These are phyloP conservation scores for Fusarium sp. DNA, from an alignment of 2,329 filamentous ascomycete species.

Conservation along the genomic window DNA sequence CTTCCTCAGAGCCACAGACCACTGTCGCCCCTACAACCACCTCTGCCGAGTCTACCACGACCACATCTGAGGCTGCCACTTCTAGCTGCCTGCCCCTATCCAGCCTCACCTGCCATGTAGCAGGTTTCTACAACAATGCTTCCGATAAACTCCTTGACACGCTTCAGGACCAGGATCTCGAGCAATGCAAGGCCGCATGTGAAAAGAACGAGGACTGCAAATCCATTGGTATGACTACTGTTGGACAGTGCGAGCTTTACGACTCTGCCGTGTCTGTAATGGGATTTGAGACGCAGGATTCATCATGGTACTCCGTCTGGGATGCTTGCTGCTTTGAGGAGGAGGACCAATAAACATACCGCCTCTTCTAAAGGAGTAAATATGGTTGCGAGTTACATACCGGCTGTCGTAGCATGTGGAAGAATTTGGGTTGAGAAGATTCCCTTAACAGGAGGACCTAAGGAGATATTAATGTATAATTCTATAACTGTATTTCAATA, in stretches of 20 bases:
- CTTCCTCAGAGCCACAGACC: conserved; percentile 15
- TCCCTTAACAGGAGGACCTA: background rate
- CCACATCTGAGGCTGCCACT: conserved; percentile 13
- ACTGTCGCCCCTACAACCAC: conserved; percentile 14
- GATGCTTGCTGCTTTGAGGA: conserved; percentile 32
- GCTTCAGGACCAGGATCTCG: background rate
- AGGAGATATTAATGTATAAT: conserved; percentile 22
- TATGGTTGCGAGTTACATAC: conserved; percentile 6
- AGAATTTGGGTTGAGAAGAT: background rate
- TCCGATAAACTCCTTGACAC: conserved; percentile 1
- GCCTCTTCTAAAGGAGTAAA: background rate
- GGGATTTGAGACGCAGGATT: background rate
- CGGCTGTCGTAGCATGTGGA: background rate
- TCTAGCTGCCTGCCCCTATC: conserved; percentile 14
- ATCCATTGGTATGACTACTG: conserved; percentile 25
- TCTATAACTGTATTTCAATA: conserved; percentile 13
- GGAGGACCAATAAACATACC: background rate
- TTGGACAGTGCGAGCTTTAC: conserved; percentile 35
- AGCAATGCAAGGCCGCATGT: conserved; percentile 22
- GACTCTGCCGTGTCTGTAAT: conserved; percentile 8
- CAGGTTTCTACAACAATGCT: conserved; percentile 1
- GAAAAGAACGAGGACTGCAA: conserved; percentile 7
- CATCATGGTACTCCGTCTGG: conserved; percentile 23
- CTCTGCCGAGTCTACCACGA: conserved; percentile 7
- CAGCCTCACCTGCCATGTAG: conserved; percentile 20